Base-by-base conservation (phyloP, 2,329 filamentous ascomycete genomes). In the Ilyonectria robusta region DNA sequence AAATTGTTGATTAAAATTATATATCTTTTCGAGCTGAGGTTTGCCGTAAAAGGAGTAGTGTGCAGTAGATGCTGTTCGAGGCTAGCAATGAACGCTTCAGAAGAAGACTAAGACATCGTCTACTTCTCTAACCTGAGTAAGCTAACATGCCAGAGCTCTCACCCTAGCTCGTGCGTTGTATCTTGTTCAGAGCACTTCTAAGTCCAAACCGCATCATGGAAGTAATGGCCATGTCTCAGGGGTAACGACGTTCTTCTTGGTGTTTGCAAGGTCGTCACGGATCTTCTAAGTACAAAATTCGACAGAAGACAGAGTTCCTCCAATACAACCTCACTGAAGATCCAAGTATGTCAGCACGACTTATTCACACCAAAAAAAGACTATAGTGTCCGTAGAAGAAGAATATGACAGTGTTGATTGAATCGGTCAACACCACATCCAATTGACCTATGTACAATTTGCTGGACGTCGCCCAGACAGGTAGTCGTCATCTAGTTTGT, bases 371-470 rank as follows among this genome's bases (percentile, higher is more conserved):
- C 44, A 33, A 8, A 17, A n/a, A 40, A 46, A 17, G 19, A 29
- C 35, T 7, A 5, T 29, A 10, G 10, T 33, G 17, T 11, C 64
- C 13, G 44, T 67, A 68, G 65, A 72, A 68, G 65, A 72, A 68
- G 68, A 58, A 73, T 69, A 76, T 72, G 67, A 62, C 59, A 35
- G 65, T 68, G 66, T 68, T 70, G 65, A 70, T 37, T 51, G 46
- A 62, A 54, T 46, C 48, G 31, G 47, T 68, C 69, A 73, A 70
- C 70, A 70, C 69, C 67, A 68, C 65, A 71, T 76, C 67, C 62
- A 70, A 69, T 75, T 76, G 72, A 74, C 73, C 64, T 76, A 77
- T 77, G 66, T 77, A 77, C 75, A 77, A 68, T 69, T 69, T 61
- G 74, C 69, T 53, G 63, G 63, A 74, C 67, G 47, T 70, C 44